Evolutionary conservation across 192 early-diverging fungal species (phyloP).

Genomic region (Jimgerdemannia flammicorona): DNA sequence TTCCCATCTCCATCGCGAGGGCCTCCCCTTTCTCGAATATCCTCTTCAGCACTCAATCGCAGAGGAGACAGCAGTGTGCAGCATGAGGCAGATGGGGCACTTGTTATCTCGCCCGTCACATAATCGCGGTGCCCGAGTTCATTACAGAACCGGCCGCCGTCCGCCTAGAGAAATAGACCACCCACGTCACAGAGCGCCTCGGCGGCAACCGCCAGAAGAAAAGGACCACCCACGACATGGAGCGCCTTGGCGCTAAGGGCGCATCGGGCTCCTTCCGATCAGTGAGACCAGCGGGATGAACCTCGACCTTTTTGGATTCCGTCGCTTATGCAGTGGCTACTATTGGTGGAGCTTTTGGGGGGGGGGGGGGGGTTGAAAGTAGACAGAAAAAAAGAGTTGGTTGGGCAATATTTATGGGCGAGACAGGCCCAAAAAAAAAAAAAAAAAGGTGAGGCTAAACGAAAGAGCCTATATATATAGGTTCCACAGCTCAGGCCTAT

Average conservation of each 20-base stretch:
- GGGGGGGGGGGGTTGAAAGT: background rate
- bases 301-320: slow-evolving; percentile 95
- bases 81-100: slow-evolving; percentile 77
- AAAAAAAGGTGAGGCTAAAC: background rate
- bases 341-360: slow-evolving; percentile 28
- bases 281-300: slow-evolving; percentile 95
- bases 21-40: slow-evolving; percentile 71
- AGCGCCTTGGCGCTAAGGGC: slow-evolving; percentile 92
- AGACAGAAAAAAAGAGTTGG: no score
- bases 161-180: slow-evolving; percentile 76
- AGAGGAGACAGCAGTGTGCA: slow-evolving; percentile 81
- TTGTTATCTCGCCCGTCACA: slow-evolving; percentile 89
- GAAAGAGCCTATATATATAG: slow-evolving; percentile 31
- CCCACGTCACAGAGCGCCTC: slow-evolving; percentile 94
- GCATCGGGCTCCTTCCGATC: slow-evolving; percentile 86
- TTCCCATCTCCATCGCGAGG: slow-evolving; percentile 74
- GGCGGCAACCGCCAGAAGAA: no score
- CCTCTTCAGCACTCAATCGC: slow-evolving; percentile 92
- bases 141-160: slow-evolving; percentile 86
- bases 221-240: no score
- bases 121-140: slow-evolving; percentile 94
- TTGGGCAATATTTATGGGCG: no score
- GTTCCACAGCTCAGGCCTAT: slow-evolving; percentile 70
- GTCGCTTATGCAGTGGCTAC: slow-evolving; percentile 40
- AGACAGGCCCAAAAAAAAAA: no score